Base-by-base conservation (phyloP, 192 early-diverging fungal genomes). In the Neocallimastix lanati region DNA sequence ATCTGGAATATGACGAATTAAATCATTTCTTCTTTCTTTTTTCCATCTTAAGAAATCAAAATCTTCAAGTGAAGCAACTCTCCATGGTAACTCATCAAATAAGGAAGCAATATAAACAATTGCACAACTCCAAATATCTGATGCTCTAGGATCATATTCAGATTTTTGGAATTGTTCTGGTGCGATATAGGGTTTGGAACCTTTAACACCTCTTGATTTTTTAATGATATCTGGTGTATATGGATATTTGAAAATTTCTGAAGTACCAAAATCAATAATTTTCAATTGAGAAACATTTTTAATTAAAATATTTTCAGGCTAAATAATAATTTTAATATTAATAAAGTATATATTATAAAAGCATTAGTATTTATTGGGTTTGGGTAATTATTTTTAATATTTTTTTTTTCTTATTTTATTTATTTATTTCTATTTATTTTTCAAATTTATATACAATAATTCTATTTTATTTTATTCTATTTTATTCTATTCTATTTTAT, bases 221-320 rank as follows among this genome's bases (percentile, higher is more conserved):
- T 30, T 40, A 28, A 79, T 79, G 18, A 76, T 76, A 30, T 78
- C 77, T 21, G 77, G 77, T 9, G 35, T 30, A 21, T 67, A 67
- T 16, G 77, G 77, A 30, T 30, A 30, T 25, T 30, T 37, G 33
- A 79, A 79, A 29, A 36, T 36, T 29, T 79, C 79, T 13, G 79
- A 38, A 0, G 79, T 76, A 36, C 79, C 79, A 79, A 79, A 79
- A 76, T 79, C 79, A 76, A 79, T 79, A 28, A 79, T 29, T n/a
- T 79, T 79, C 1, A 79, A n/a, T n/a, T 67, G 50, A 1, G 50
- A 67, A 67, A 67, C 25, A 67, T 67, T 67, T 67, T 67, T 67
- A 67, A 67, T 67, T 67, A 67, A 67, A 67, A 67, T 67, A 67
- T 67, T 67, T 67, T 67, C 50, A 9, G 50, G 50, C 36, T 37